Evolutionary conservation across 1,284 basidiomycete genomes (phyloP), one percentile per base, ranked within the genome.

Genomic region (Austroboletus sp.): DNA sequence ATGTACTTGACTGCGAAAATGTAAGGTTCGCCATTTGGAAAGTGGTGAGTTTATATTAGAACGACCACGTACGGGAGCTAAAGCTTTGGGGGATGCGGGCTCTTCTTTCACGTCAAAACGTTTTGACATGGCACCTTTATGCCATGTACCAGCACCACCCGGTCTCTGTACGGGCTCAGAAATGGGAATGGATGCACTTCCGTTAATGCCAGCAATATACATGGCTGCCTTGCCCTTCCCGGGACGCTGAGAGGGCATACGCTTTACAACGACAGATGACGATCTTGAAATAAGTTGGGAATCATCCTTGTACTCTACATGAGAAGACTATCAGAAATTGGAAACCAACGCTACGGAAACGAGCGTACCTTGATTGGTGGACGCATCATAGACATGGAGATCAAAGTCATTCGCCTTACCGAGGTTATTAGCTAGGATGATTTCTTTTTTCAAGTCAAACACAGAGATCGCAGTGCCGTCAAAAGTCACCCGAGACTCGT

Each of bases 391-490:
- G 26, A 98, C 74, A 46, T 81, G 81, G 32, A 99, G 76, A 69
- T 99, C 96, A 73, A 98, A 98, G 66, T 98, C 96, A 63, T 87
- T 91, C 51, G 92, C 92, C 72, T 96, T 96, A 70, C 81, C 82
- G 60, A 99, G 84, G 67, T 89, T 94, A 68, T 97, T 97, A 63
- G 86, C 88, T 54, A 96, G 73, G 61, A 99, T 95, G 65, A 99
- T 91, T 72, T 98, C 95, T 72, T 87, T 89, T 74, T 99, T 99
- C 66, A 99, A 75, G 69, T 99, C 96, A 77, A 97, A 98, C 54
- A 98, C 91, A 60, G 92, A 94, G 65, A 99, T 97, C 54, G 92
- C 91, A 53, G 95, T 97, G 60, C 95, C 95, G 66, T 98, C 95
- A 72, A 99, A 98, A 48, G 90, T 87, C 68, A 98, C 84, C 64